Evolutionary conservation across 345 rosid genomes (phyloP).

Genomic region (Gossypium herbaceum): DNA sequence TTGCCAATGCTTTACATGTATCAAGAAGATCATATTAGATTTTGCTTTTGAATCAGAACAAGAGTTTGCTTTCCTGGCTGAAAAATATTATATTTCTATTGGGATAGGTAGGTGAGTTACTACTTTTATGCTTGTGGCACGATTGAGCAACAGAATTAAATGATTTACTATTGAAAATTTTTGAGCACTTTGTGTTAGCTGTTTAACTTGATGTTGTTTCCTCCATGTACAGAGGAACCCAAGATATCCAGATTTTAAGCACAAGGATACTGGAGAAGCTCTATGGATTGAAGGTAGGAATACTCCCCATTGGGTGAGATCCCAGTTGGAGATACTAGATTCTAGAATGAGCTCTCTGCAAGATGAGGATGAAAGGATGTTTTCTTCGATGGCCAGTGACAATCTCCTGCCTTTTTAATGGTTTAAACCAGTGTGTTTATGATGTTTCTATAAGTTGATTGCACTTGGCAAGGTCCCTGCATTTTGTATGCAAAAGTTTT

Average conservation of each 20-base stretch:
- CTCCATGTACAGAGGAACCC: constrained; percentile 47
- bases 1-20: background rate
- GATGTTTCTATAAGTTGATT: background rate
- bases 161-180: background rate
- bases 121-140: background rate
- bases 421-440: background rate
- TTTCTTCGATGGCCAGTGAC: constrained; percentile 28
- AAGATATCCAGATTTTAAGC: constrained; percentile 66
- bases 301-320: constrained; percentile 60
- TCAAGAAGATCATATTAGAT: constrained; percentile 4
- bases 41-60: background rate
- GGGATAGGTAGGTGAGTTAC: background rate
- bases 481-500: background rate
- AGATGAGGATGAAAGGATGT: constrained; percentile 29
- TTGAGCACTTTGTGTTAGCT: background rate
- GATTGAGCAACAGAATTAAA: background rate
- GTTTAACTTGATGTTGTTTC: background rate
- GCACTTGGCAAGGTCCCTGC: background rate
- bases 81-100: background rate
- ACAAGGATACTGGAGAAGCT: constrained; percentile 73
- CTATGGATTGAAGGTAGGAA: constrained; percentile 58
- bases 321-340: constrained; percentile 50
- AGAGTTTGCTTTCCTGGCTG: background rate
- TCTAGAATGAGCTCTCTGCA: constrained; percentile 33
- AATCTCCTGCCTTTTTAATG: constrained; percentile 29